A percentile compares a stretch with the other conserved stretches of the same genome.
Evolutionary conservation across 2,329 filamentous ascomycete species (phyloP).

Genomic region (Mycosphaerelloides madeirae): DNA sequence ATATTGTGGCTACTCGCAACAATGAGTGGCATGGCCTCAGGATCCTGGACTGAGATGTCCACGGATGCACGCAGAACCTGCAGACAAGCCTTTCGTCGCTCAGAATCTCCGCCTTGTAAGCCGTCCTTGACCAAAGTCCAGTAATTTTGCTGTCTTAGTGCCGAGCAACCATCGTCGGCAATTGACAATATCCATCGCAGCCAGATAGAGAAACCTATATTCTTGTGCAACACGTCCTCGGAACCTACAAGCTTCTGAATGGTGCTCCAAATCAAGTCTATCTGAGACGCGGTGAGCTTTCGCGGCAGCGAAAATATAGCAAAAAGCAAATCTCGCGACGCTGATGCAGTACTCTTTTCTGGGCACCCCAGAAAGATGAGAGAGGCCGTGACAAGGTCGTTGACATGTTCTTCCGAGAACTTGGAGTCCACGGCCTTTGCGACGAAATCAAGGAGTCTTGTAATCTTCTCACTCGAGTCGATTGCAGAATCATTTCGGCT

Average conservation of each 20-base stretch:
- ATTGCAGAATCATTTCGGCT: no score
- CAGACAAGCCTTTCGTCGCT: slow-evolving; percentile 45
- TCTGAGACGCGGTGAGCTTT: no score
- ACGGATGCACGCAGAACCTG: slow-evolving; percentile 42
- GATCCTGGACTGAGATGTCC: slow-evolving; percentile 22
- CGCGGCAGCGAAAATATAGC: no score
- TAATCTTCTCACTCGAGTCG: no score
- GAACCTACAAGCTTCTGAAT: slow-evolving; percentile 9
- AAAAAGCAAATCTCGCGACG: no score
- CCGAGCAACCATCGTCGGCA: slow-evolving; percentile 3
- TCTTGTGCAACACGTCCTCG: slow-evolving; percentile 11
- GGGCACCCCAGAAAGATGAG: no score
- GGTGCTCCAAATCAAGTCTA: slow-evolving; percentile 10
- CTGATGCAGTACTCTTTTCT: no score
- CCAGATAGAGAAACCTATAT: slow-evolving; percentile 26
- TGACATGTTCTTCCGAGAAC: no score
- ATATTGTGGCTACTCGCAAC: neutral
- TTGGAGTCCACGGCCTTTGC: no score
- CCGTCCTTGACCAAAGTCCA: slow-evolving; percentile 38
- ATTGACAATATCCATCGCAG: slow-evolving; percentile 19
- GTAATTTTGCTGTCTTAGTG: slow-evolving; percentile 28
- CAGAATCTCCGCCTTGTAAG: slow-evolving; percentile 39
- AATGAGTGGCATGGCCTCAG: neutral
- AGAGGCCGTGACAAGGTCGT: no score
- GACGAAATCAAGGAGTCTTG: no score